phyloP scores from a whole-genome alignment of 1,284 basidiomycete species.

The Leccinum pachyderme region DNA sequence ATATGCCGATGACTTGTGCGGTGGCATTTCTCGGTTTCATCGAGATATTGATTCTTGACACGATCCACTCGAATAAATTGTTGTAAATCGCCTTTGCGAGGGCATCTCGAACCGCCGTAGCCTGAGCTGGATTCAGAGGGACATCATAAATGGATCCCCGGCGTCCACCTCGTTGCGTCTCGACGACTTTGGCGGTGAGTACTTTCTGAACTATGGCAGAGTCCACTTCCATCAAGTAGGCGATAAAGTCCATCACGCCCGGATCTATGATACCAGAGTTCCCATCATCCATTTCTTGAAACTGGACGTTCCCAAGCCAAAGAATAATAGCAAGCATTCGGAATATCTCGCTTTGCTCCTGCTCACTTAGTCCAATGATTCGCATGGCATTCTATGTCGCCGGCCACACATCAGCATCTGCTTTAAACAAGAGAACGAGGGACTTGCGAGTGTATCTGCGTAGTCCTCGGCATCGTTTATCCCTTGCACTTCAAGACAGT shows the following conservation, averaged over 20 bases:
- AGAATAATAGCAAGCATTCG: conserved; percentile 90
- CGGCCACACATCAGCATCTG: conserved; percentile 17
- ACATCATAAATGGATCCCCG: conserved; percentile 97
- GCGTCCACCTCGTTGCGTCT: conserved; percentile 90
- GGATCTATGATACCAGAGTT: conserved; percentile 83
- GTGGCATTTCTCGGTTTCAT: conserved; percentile 84
- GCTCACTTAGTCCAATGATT: conserved; percentile 79
- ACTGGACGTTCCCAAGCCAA: conserved; percentile 97
- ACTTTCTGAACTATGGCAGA: conserved; percentile 79
- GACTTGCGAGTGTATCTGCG: conserved; percentile 78
- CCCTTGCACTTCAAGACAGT: conserved; percentile 88
- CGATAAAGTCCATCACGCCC: conserved; percentile 93
- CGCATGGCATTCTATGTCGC: conserved; percentile 82
- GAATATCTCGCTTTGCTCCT: conserved; percentile 93
- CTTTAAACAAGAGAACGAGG: background rate
- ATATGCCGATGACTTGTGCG: conserved; percentile 91
- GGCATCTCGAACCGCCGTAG: conserved; percentile 86
- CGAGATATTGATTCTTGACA: conserved; percentile 91
- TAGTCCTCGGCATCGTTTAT: conserved; percentile 92
- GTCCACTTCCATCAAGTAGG: conserved; percentile 92
- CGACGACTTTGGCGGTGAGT: conserved; percentile 84
- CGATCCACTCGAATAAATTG: conserved; percentile 99
- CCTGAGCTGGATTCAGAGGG: conserved; percentile 93
- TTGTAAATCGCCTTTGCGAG: conserved; percentile 97
- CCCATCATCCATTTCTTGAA: conserved; percentile 85